phyloP scores from a whole-genome alignment of 371 early-diverging fungal genomes.

The Zopfochytrium polystomum region DNA sequence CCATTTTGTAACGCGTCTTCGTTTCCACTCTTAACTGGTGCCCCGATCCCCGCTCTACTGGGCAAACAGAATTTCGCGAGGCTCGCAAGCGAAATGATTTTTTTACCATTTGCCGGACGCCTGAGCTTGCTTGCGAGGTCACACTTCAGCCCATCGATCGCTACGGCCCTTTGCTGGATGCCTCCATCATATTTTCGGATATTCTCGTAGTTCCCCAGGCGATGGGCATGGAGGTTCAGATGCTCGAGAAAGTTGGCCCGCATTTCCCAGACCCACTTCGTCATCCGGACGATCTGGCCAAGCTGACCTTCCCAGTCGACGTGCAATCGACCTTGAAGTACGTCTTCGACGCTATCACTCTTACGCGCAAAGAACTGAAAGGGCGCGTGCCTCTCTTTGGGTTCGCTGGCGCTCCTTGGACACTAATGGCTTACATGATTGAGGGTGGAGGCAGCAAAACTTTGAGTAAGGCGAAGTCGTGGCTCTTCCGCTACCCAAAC shows the following conservation, averaged over 20 bases:
- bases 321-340: conserved; percentile 74
- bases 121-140: conserved; percentile 88
- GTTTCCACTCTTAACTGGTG: no score
- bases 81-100: conserved; percentile 84
- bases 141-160: conserved; percentile 96
- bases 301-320: conserved; percentile 64
- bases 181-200: conserved; percentile 96
- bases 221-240: conserved; percentile 87
- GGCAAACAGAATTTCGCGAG: conserved; percentile 86
- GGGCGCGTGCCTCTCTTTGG: conserved; percentile 93
- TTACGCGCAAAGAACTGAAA: conserved; percentile 79
- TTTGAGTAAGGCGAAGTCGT: conserved; percentile 81
- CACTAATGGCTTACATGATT: conserved; percentile 96
- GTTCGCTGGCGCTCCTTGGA: conserved; percentile 97
- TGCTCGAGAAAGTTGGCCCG: conserved; percentile 92
- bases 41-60: not conserved
- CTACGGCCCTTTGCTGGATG: conserved; percentile 85
- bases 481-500: conserved; percentile 82
- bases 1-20: not conserved
- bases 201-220: conserved; percentile 97
- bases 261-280: conserved; percentile 83
- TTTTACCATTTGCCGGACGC: conserved; percentile 89
- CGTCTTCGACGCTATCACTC: conserved; percentile 92
- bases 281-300: conserved; percentile 66
- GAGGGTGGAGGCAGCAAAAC: conserved; percentile 97